Conservation (phyloP, 2,329 filamentous ascomycete genomes). For the Exophiala oligosperma region DNA sequence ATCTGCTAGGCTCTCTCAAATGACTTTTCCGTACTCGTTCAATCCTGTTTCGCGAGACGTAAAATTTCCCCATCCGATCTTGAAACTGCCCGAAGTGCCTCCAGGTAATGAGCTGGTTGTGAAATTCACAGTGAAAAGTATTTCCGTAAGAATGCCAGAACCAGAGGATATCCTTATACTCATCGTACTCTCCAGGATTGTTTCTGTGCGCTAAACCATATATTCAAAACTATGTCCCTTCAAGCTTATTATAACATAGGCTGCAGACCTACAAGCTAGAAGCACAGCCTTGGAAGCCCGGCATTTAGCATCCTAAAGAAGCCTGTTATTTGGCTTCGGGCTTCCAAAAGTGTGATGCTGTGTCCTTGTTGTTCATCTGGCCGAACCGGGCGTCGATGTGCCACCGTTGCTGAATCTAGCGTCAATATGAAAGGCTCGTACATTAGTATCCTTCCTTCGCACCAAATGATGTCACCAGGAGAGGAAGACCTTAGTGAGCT, state of each 20-base stretch:
- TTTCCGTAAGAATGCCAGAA: background rate
- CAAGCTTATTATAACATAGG: background rate
- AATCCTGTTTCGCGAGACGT: background rate
- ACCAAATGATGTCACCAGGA: background rate
- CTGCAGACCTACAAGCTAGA: background rate
- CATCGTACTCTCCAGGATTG: conserved; percentile 5
- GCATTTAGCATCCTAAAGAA: background rate
- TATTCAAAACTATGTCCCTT: background rate
- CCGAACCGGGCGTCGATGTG: background rate
- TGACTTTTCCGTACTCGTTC: background rate
- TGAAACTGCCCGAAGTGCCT: conserved; percentile 5
- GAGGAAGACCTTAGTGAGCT: background rate
- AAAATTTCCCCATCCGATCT: conserved; percentile 2
- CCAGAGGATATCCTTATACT: background rate
- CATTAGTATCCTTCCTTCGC: background rate
- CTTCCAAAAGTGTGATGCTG: background rate
- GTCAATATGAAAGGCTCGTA: background rate
- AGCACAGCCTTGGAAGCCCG: background rate
- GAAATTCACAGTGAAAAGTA: background rate
- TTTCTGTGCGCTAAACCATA: background rate
- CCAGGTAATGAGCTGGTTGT: background rate
- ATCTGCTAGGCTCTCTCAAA: conserved; percentile 8
- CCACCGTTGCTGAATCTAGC: background rate
- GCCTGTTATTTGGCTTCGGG: background rate
- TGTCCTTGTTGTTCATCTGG: background rate